Conservation (phyloP, 345 rosid species). For the Ailanthus altissimus region DNA sequence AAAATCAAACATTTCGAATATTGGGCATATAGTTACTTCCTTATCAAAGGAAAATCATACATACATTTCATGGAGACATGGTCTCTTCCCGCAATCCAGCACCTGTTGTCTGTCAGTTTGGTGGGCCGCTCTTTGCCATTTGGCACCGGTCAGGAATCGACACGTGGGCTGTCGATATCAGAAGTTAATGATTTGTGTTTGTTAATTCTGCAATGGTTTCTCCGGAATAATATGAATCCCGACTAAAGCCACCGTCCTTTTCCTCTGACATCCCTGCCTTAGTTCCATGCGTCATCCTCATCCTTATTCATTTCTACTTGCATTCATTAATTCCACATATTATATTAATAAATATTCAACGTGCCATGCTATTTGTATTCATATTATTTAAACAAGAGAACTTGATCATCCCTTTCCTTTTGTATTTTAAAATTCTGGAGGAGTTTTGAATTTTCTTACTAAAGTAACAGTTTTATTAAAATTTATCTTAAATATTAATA, state of each 20-base stretch:
- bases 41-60: background rate
- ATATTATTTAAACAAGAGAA: too few species aligned
- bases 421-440: too few species aligned
- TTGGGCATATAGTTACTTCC: background rate
- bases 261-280: conserved; percentile 5
- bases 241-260: conserved; percentile 32
- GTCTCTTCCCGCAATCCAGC: conserved; percentile 56
- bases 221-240: conserved; percentile 18
- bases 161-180: conserved; percentile 55
- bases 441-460: too few species aligned
- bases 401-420: too few species aligned
- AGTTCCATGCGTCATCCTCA: background rate
- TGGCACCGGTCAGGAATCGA: conserved; percentile 12
- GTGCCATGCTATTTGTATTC: too few species aligned
- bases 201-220: background rate
- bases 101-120: conserved; percentile 53
- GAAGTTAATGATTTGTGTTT: conserved; percentile 46
- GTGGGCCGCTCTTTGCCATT: conserved; percentile 78
- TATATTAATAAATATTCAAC: too few species aligned
- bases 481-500: too few species aligned
- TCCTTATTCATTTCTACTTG: too few species aligned
- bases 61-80: conserved; percentile 10
- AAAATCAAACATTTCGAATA: too few species aligned
- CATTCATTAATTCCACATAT: too few species aligned
- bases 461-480: too few species aligned